Conservation (phyloP, 1,284 basidiomycete genomes). For the Termitomyces sp. region DNA sequence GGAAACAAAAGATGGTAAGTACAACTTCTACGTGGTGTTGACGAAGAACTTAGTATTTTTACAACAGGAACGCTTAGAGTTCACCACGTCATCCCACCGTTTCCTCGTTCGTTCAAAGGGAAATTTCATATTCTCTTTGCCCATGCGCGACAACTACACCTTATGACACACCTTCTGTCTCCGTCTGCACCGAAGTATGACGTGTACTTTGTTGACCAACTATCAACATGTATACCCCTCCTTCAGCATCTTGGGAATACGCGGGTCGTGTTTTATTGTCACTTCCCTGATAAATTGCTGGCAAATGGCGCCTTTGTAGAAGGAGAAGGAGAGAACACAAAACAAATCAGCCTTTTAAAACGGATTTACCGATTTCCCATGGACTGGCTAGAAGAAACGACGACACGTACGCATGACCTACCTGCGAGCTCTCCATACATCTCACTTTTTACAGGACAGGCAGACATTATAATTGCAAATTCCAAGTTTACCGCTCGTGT, state of each 20-base stretch:
- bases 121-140: slow-evolving; percentile 88
- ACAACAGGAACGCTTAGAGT: slow-evolving; percentile 76
- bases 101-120: slow-evolving; percentile 75
- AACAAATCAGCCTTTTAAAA: slow-evolving; percentile 52
- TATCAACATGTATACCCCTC: slow-evolving; percentile 87
- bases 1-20: slow-evolving; percentile 80
- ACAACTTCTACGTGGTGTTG: not conserved
- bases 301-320: slow-evolving; percentile 73
- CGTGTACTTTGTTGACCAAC: slow-evolving; percentile 92
- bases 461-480: slow-evolving; percentile 90
- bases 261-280: slow-evolving; percentile 94
- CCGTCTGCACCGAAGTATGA: slow-evolving; percentile 55
- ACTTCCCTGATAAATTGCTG: slow-evolving; percentile 95
- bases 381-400: slow-evolving; percentile 86
- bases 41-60: not conserved
- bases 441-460: slow-evolving; percentile 50
- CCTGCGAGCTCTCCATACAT: not conserved
- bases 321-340: slow-evolving; percentile 44
- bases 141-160: slow-evolving; percentile 83
- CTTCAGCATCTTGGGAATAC: slow-evolving; percentile 64
- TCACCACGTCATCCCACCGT: slow-evolving; percentile 69
- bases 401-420: slow-evolving; percentile 62
- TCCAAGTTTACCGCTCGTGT: slow-evolving; percentile 85
- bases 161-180: slow-evolving; percentile 60
- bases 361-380: slow-evolving; percentile 82